These are phyloP conservation scores for Aegilops bicornis DNA, from an alignment of 176 grass and related monocot genomes.

Conservation along the genomic window DNA sequence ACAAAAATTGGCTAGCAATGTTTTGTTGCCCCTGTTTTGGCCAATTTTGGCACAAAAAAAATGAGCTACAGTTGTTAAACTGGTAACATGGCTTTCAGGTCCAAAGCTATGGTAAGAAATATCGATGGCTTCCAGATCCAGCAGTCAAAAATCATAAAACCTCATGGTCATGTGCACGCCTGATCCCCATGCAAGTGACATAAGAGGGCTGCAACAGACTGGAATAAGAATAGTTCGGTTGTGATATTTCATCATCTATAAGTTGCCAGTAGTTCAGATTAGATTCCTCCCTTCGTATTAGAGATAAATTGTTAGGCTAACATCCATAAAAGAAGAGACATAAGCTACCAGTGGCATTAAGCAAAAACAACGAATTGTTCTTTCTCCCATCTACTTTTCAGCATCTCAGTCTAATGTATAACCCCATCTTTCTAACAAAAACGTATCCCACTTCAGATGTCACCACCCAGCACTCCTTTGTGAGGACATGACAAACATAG, in stretches of 20 bases:
- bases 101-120: background rate
- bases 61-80: background rate
- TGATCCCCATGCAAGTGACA: background rate
- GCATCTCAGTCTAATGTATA: background rate
- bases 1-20: background rate
- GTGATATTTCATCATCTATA: background rate
- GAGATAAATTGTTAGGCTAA: background rate
- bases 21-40: background rate
- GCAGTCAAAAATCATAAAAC: background rate
- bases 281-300: background rate
- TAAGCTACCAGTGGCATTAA: background rate
- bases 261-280: background rate
- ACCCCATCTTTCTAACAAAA: background rate
- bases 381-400: background rate
- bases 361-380: background rate
- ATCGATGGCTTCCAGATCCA: background rate
- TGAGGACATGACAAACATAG: background rate
- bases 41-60: background rate
- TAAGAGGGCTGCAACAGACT: background rate
- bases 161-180: background rate
- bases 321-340: background rate
- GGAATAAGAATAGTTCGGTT: background rate
- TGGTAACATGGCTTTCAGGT: background rate
- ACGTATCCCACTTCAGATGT: constrained; percentile 9
- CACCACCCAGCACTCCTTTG: background rate